phyloP scores from a whole-genome alignment of 805 yeast genomes.

The Kuraishia cidri region DNA sequence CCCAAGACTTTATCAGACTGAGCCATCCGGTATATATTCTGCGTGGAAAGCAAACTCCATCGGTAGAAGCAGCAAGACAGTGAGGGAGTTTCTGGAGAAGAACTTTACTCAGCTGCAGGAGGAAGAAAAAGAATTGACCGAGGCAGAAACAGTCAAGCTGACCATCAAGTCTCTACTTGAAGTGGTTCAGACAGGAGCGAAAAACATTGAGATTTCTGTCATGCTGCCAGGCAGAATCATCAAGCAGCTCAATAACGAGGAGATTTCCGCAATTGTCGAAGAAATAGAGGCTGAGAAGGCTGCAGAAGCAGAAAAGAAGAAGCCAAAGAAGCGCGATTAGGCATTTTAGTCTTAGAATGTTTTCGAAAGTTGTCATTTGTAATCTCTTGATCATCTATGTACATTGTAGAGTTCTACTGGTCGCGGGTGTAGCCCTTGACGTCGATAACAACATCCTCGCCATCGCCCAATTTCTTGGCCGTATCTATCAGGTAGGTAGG shows the following conservation, averaged over 20 bases:
- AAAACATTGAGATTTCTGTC: constrained; percentile 88
- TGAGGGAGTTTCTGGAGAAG: constrained; percentile 90
- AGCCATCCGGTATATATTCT: constrained; percentile 93
- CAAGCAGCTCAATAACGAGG: constrained; percentile 55
- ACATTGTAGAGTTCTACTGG: no score
- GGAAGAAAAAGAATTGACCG: constrained; percentile 48
- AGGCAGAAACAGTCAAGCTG: constrained; percentile 66
- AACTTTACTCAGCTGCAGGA: constrained; percentile 38
- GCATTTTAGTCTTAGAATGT: no score
- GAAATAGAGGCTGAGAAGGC: constrained; percentile 84
- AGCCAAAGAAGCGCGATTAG: constrained; percentile 22
- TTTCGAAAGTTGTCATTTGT: no score
- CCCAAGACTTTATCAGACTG: constrained; percentile 88
- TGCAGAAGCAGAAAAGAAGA: constrained; percentile 72
- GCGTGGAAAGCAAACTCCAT: constrained; percentile 98
- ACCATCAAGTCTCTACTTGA: constrained; percentile 84
- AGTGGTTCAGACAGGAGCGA: constrained; percentile 97
- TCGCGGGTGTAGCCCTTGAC: constrained; percentile 1
- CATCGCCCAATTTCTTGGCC: constrained; percentile 1
- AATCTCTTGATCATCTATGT: no score
- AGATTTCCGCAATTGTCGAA: constrained; percentile 65
- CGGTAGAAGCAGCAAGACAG: constrained; percentile 92
- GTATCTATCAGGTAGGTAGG: constrained; percentile 2
- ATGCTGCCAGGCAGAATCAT: constrained; percentile 63
- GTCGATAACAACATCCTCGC: constrained; percentile 3